Evolutionary conservation across 208 protist genomes (phyloP), one percentile per base, ranked within the genome.

Genomic region (Phytomonas francai): DNA sequence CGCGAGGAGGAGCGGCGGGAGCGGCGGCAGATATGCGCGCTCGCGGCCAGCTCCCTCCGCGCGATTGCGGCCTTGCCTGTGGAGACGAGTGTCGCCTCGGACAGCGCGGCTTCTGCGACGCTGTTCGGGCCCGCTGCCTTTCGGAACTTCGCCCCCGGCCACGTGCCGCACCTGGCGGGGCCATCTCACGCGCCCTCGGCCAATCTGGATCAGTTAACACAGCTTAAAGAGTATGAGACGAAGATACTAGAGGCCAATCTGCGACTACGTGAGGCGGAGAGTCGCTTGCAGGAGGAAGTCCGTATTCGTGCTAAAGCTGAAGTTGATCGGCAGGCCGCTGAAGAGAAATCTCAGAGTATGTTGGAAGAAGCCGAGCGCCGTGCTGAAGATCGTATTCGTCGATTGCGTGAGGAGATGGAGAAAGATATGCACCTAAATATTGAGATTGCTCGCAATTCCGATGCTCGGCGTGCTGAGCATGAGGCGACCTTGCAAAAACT

Each of bases 261-360:
- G 19, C 85, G 85, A 3, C 71, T 91, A 31, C 75, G 62, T 0
- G 85, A 91, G 61, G 85, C 85, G 7, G 74, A 91, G 72, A 62
- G 70, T 1, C 82, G 83, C 19, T 74, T 91, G 19, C 66, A 63
- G 8, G 85, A 81, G 42, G 85, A 91, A 59, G 73, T 65, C 0
- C 60, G 72, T 6, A 71, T 71, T 14, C 77, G 85, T 31, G 67
- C 27, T 27, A 49, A 56, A 11, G 81, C 78, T 0, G 78, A 82
- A 49, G 59, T 60, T 30, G 73, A 76, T 51, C 72, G 76, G 1
- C 72, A 65, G 6, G 71, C 63, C 5, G 72, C 69, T 14, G 66
- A 73, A 29, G 36, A 56, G 30, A 77, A 77, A 59, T 67, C 79
- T 12, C 34, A 78, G 27, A 80, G 72, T 12, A 59, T 89, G 0